These are phyloP conservation scores for Alternaria burnsii DNA, from an alignment of 2,329 filamentous ascomycete species.

Conservation along the genomic window DNA sequence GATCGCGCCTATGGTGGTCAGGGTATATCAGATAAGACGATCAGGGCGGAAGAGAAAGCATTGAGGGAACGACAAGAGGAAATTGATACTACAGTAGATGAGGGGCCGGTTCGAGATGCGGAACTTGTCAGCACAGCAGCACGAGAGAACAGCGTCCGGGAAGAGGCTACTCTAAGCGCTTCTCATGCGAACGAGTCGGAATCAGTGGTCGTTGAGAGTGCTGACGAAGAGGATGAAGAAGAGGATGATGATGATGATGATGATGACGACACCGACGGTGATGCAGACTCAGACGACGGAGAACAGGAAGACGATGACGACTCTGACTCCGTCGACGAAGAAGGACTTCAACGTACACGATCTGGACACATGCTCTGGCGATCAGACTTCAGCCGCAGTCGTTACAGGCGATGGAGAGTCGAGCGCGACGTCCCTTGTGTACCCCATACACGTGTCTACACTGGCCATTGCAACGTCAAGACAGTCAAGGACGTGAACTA, in stretches of 20 bases:
- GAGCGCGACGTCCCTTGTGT: slow-evolving; percentile 64
- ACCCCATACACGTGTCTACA: slow-evolving; percentile 65
- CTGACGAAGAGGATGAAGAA: slow-evolving; percentile 36
- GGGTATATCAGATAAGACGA: slow-evolving; percentile 54
- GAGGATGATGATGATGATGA: slow-evolving; percentile 42
- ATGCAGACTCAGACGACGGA: slow-evolving; percentile 38
- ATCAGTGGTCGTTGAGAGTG: neutral
- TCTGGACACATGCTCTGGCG: slow-evolving; percentile 56
- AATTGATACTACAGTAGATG: slow-evolving; percentile 57
- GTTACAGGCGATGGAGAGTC: slow-evolving; percentile 58
- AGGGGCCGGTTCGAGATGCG: slow-evolving; percentile 52
- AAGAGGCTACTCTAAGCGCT: slow-evolving; percentile 13
- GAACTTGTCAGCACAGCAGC: slow-evolving; percentile 33
- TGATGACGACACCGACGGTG: slow-evolving; percentile 35
- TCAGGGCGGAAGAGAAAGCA: slow-evolving; percentile 53
- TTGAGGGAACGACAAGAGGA: slow-evolving; percentile 55
- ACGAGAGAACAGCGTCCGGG: slow-evolving; percentile 17
- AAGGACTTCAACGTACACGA: slow-evolving; percentile 46
- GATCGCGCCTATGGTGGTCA: slow-evolving; percentile 69
- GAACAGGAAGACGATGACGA: slow-evolving; percentile 40
- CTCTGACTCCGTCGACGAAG: slow-evolving; percentile 38
- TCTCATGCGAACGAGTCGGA: slow-evolving; percentile 6
- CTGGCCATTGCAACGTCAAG: slow-evolving; percentile 71
- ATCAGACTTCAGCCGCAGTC: slow-evolving; percentile 59
- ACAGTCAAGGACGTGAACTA: slow-evolving; percentile 76